Base-by-base conservation (phyloP, 2,329 filamentous ascomycete genomes). In the Pseudogymnoascus sp. region DNA sequence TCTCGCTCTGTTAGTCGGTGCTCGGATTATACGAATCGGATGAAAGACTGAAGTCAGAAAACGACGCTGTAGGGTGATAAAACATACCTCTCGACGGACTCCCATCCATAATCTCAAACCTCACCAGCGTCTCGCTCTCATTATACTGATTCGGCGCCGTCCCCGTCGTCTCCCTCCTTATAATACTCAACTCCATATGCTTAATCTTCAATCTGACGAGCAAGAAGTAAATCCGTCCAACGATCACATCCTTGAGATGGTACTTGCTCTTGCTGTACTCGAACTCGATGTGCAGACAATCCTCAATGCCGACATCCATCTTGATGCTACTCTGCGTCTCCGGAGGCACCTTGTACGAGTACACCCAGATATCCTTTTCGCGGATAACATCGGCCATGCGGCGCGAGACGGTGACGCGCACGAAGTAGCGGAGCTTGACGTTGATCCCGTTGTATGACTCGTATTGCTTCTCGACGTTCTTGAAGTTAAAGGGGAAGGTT, bases 361-460 rank as follows among this genome's bases (percentile, higher is more conserved):
- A 99, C 62, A 99, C 95, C 95, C 95, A 99, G 67, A 99, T 89
- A 76, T 99, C 95, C 83, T 99, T 99, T 78, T 99, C 95, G 70
- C 95, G 89, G 71, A 97, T 91, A 63, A 99, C 93, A 74, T 99
- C 94, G 70, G 92, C 91, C 92, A 99, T 97, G 74, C 94, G 87
- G 72, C 94, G 86, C 60, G 92, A 96, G 58, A 99, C 94, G 37
- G 94, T 99, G 69, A 97, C 94, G 69, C 92, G 90, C 63, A 97
- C 88, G 78, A 97, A 97, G 84, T 99, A 99, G 69, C 94, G 92
- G 74, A 99, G 84, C 81, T 96, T 96, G 72, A 99, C 94, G 74
- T 99, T 99, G 85, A 99, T 99, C 73, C 94, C 94, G 75, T 96
- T 96, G 83, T 99, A 99, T 68, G 92, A 97, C 78, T 99, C 95